These are phyloP conservation scores for Trichoderma polysporum DNA, from an alignment of 2,329 filamentous ascomycete genomes.

Conservation along the genomic window DNA sequence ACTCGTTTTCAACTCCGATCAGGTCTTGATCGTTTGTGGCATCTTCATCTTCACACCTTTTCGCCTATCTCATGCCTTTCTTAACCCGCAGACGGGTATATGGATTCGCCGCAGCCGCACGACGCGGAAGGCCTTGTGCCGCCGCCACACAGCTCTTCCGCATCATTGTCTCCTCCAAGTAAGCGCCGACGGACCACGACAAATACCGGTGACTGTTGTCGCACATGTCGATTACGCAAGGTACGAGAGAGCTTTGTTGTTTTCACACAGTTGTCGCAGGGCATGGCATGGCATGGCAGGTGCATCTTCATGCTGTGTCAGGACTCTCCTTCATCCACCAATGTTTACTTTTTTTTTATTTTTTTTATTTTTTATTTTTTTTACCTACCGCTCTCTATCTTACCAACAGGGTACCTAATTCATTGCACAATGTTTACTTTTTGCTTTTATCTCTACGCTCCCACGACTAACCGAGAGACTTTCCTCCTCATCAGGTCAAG, in stretches of 20 bases:
- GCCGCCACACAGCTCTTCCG: slow-evolving; percentile 22
- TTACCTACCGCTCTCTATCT: not conserved
- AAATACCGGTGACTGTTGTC: slow-evolving; percentile 35
- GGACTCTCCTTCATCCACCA: not conserved
- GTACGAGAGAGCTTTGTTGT: slow-evolving; percentile 26
- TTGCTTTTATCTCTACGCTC: not conserved
- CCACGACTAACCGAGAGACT: not conserved
- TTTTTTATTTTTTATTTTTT: not conserved
- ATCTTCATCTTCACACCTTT: slow-evolving; percentile 7
- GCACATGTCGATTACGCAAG: slow-evolving; percentile 41
- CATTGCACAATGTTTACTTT: not conserved
- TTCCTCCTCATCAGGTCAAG: slow-evolving; percentile 38
- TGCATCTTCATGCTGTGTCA: not conserved
- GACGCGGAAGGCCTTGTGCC: slow-evolving; percentile 20
- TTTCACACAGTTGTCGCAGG: not conserved
- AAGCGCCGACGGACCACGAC: slow-evolving; percentile 36
- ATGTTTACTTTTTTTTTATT: not conserved
- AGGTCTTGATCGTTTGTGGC: not conserved
- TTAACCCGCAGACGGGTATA: slow-evolving; percentile 13
- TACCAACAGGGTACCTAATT: not conserved
- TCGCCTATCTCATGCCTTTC: slow-evolving; percentile 13
- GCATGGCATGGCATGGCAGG: not conserved
- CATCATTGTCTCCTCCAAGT: slow-evolving; percentile 26
- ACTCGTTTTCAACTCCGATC: slow-evolving; percentile 15
- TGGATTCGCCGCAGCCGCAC: slow-evolving; percentile 21